Evolutionary conservation across 148 eudicot species (phyloP), one percentile per base, ranked within the genome.

Genomic region (Fagopyrum esculentum): DNA sequence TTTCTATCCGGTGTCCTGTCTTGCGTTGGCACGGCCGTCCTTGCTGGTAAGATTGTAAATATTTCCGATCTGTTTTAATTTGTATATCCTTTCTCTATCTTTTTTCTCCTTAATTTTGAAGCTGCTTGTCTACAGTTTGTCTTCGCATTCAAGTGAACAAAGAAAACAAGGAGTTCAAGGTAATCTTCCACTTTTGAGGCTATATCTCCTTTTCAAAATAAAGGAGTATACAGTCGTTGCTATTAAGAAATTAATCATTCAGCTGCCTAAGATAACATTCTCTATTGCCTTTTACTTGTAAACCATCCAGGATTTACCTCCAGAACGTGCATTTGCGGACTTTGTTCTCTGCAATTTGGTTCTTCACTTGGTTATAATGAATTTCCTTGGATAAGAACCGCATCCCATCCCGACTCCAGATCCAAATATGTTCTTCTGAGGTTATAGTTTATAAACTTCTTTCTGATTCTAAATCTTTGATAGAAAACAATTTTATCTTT

Each of bases 141-240:
- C 87, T 89, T 63, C 89, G 93, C 17, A 87, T 87, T 35, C 93
- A 89, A 83, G 90, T 89, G 73, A 89, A 87, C 87, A 87, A 89
- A 85, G 93, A 89, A 72, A 89, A 89, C 82, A 89, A 89, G 83
- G 90, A 89, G 80, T 89, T 89, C 72, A 89, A 87, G 93, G 90
- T 89, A 85, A 74, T 64, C 10, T 71, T 60, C 72, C 40, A 47
- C 29, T 47, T 10, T 4, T 17, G 19, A 57, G 30, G n/a, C 2
- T 6, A 26, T 61, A 2, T 61, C 8, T 4, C 22, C 15, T 15
- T 61, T 60, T 11, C 40, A 60, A 60, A 35, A 60, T 22, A 4
- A 26, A 60, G 26, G 26, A 22, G 40, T 1, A 35, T 35, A 35
- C 40, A 35, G 2, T 35, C 40, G 2, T 35, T 2, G 40, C 40